Evolutionary conservation across 495 filamentous ascomycete species (phyloP), one percentile per base, ranked within the genome.

Genomic region (Hamigera avellanea): DNA sequence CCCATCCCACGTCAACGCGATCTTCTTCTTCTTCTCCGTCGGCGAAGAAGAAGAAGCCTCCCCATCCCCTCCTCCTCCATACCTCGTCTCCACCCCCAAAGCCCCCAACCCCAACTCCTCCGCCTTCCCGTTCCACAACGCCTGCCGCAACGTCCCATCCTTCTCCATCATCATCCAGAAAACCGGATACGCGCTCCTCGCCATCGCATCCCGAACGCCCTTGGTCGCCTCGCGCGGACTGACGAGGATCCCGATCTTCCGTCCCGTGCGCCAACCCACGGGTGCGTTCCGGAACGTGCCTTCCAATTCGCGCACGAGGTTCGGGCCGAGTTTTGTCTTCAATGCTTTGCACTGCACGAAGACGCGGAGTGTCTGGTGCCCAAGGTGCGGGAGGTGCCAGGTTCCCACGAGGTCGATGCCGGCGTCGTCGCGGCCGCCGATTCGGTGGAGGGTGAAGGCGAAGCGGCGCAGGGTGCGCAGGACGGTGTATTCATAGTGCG

Each of bases 341-440:
- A 68, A 41, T 13, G 73, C 72, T 59, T 95, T 98, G 64, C 91
- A 98, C 52, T 94, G 87, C 14, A 86, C 62, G 3, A 94, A 45
- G 1, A 86, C 74, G 34, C 69, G 72, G 3, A 91, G 39, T 0
- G 75, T 67, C 1, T 34, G 56, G 35, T 50, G 50, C 3, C 64
- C 59, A 15, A 44, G 48, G 29, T 44, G 39, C 8, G 78, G 76
- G 6, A 86, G 56, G 9, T 65, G 57, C 89, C 89, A 96, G 13
- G 74, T 74, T 15, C 87, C 88, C 2, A 86, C 60, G 0, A 95
- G 71, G 54, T 96, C 89, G 50, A 93, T 83, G 21, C 89, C 89
- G 33, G 60, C 64, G 58, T 96, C 88, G 12, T 72, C 73, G 18
- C 62, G 64, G 26, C 83, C 81, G 44, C 91, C 91, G 12, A 80